Conservation (phyloP, 2,329 filamentous ascomycete genomes). For the Alternaria hordeiaustralica region DNA sequence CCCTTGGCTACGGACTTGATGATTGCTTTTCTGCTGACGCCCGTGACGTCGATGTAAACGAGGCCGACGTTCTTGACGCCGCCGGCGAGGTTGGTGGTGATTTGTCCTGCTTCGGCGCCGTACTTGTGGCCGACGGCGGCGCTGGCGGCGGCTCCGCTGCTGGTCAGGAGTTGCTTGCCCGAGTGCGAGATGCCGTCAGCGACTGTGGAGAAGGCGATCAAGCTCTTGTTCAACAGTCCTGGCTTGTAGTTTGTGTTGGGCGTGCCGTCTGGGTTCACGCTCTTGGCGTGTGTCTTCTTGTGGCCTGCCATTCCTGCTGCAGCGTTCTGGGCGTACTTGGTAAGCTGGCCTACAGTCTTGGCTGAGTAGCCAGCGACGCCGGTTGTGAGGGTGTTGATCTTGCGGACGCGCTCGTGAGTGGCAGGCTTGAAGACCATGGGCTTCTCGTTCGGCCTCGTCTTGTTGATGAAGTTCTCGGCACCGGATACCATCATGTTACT, state of each 20-base stretch:
- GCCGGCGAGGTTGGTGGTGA: slow-evolving; percentile 77
- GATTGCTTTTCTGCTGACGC: slow-evolving; percentile 86
- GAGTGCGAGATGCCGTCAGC: slow-evolving; percentile 92
- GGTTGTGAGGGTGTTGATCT: slow-evolving; percentile 85
- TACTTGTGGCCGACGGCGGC: slow-evolving; percentile 90
- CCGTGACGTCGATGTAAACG: slow-evolving; percentile 95
- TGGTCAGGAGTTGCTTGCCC: slow-evolving; percentile 76
- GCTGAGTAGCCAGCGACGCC: slow-evolving; percentile 80
- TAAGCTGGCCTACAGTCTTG: slow-evolving; percentile 85
- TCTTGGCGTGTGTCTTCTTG: slow-evolving; percentile 63
- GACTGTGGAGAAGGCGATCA: slow-evolving; percentile 96
- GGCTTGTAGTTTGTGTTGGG: slow-evolving; percentile 75
- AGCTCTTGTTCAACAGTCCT: slow-evolving; percentile 88
- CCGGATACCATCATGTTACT: slow-evolving; percentile 78
- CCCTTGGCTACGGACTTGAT: slow-evolving; percentile 94
- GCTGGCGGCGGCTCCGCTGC: slow-evolving; percentile 78
- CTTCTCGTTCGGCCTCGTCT: slow-evolving; percentile 76
- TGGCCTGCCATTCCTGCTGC: slow-evolving; percentile 77
- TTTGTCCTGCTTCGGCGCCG: slow-evolving; percentile 80
- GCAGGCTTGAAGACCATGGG: slow-evolving; percentile 87
- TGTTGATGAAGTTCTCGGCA: slow-evolving; percentile 81
- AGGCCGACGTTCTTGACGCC: slow-evolving; percentile 96
- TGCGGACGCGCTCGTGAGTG: slow-evolving; percentile 83
- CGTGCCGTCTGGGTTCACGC: slow-evolving; percentile 74
- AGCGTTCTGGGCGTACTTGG: slow-evolving; percentile 85